Base-by-base conservation (phyloP, 352 stramenopile genomes). In the Phytopythium kandeliae region DNA sequence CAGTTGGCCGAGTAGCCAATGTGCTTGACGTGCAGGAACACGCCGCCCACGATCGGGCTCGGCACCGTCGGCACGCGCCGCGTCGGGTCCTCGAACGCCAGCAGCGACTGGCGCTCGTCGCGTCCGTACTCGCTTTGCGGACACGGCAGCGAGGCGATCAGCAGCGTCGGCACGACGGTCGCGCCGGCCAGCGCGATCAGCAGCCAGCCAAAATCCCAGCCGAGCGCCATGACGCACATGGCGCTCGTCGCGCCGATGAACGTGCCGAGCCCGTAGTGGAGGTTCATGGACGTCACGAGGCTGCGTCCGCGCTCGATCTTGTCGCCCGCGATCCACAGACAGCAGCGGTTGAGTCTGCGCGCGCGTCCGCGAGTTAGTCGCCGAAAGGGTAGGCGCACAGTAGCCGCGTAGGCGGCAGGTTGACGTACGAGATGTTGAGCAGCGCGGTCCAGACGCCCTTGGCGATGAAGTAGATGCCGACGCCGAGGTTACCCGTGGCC, bases 1-100 rank as follows among this genome's bases (percentile, higher is more conserved):
- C 71, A 83, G 51, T 89, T 89, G 33, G 82, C 78, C 4, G 74
- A 81, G 33, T 68, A 69, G 8, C 66, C 75, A 41, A 86, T 78
- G 58, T 92, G 77, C 51, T 86, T 81, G 16, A 83, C 77, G 48
- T 89, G 81, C 48, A 92, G 65, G 24, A 92, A 90, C 21, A 92
- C 81, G n/a, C 78, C 79, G 15, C 81, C 81, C 3, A 88, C 73
- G 56, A 92, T 90, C 16, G 81, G 81, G 46, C 76, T 89, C 6
- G 81, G 81, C 9, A 90, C 78, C 0, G 81, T 88, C n/a, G 81
- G 79, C 40, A 92, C 79, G 44, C 74, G 71, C 2, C 74, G 74
- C 36, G 77, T 85, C 30, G 78, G 78, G 46, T 92, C 81, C 48
- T 91, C 80, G 44, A 84, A 86, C 4, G 61, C 67, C 22, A 90